Percentiles rank a stretch among this genome's conserved stretches.
Evolutionary conservation across 345 rosid species (phyloP).

Genomic region (Syzygium grande): DNA sequence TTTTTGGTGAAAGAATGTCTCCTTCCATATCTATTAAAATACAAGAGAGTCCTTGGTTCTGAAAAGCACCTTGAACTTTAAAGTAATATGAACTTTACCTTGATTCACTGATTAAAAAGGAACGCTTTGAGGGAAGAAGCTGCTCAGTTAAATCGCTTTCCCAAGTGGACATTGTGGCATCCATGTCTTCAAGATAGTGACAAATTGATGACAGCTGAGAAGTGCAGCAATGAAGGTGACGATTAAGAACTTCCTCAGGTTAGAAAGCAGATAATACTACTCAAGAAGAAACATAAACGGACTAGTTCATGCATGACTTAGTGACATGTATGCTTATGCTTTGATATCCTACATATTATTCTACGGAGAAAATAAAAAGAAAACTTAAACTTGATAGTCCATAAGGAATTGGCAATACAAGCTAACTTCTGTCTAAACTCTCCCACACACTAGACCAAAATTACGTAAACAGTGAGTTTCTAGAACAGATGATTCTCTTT

Average conservation of each 20-base stretch:
- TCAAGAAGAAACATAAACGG: background rate
- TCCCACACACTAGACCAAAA: background rate
- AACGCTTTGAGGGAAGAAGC: conserved; percentile 34
- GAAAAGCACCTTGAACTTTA: background rate
- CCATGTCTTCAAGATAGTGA: conserved; percentile 38
- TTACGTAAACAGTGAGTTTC: background rate
- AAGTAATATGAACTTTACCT: conserved; percentile 15
- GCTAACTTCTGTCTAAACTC: background rate
- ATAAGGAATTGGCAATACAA: background rate
- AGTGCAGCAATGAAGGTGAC: background rate
- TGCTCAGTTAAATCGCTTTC: conserved; percentile 23
- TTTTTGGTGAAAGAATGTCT: background rate
- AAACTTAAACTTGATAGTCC: background rate
- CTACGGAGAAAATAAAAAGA: background rate
- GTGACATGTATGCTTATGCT: background rate
- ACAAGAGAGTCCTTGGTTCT: background rate
- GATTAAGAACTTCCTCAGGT: background rate
- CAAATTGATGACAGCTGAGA: conserved; percentile 40
- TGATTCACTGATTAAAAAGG: conserved; percentile 28
- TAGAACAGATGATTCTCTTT: background rate
- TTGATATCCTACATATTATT: background rate
- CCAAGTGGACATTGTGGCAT: conserved; percentile 21
- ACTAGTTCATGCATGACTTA: background rate
- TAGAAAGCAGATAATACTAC: background rate
- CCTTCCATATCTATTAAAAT: background rate